These are phyloP conservation scores for Phylloporus sp. DNA, from an alignment of 768 basidiomycete species.

Conservation along the genomic window DNA sequence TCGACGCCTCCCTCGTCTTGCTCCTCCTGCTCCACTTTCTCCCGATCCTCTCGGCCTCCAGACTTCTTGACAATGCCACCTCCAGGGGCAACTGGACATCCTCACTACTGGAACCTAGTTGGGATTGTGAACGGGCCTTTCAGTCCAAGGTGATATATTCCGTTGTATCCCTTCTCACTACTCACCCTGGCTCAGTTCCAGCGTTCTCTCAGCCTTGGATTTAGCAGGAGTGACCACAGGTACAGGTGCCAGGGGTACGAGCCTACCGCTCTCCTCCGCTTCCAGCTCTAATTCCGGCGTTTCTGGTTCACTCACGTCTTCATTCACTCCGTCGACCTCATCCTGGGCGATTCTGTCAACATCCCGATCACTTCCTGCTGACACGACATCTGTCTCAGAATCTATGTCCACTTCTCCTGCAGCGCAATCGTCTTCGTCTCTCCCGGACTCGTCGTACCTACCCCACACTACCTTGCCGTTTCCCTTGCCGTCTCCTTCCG, in stretches of 20 bases:
- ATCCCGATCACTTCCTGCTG: background rate
- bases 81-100: background rate
- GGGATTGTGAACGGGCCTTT: background rate
- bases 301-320: conserved; percentile 1
- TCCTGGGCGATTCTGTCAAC: background rate
- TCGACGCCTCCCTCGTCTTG: conserved; percentile 1
- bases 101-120: background rate
- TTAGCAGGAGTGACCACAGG: background rate
- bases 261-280: conserved; percentile 5
- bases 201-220: background rate
- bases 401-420: background rate
- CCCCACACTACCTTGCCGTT: background rate
- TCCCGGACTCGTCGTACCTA: background rate
- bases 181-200: conserved; percentile 6
- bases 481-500: background rate
- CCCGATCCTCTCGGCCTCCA: conserved; percentile 1
- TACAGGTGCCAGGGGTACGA: conserved; percentile 19
- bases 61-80: conserved; percentile 3
- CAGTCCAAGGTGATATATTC: conserved; percentile 10
- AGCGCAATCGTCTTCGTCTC: background rate
- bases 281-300: conserved; percentile 17
- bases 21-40: background rate
- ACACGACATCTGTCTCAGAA: conserved; percentile 1
- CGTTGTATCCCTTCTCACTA: background rate
- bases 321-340: background rate